Evolutionary conservation across 441 rosid genomes (phyloP), one percentile per base, ranked within the genome.

Genomic region (Metrosideros polymorpha): DNA sequence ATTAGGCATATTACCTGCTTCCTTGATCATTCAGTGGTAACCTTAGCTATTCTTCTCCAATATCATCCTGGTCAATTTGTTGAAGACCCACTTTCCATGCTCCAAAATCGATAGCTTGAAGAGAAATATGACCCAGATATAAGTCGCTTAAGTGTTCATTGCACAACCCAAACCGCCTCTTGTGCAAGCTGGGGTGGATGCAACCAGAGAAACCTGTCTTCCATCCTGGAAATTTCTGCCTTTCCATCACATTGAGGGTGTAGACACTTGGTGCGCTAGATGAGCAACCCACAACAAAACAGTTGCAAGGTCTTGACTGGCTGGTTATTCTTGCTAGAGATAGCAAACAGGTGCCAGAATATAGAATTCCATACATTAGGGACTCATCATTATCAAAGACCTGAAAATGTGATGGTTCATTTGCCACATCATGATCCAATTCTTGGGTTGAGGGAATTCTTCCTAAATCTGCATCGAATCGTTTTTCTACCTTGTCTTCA

Each of bases 181-280:
- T 91, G 87, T 96, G 95, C 91, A 97, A 88, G 90, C 97, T 94
- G 82, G 99, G 96, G 90, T 93, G 99, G 59, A 97, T 95, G 89
- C 94, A 94, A 90, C 91, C 90, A 32, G 97, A 85, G 91, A 97
- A 96, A 55, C 99, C 99, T 4, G 99, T 96, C 89, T 93, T 95
- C 99, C 99, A 97, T 52, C 95, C 97, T 3, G 99, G 98, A 91
- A 96, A 97, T 88, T 91, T 95, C 93, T 97, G 99, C 53, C 97
- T 93, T 88, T 96, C 97, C 99, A 97, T 95, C 86, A 93, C 99
- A 91, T 95, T 95, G 66, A 95, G 89, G 66, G 94, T 93, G 87
- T 96, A 96, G 86, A 97, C 97, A 87, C 93, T 83, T 25, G 94
- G 96, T 71, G 99, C 99, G 85, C 94, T 92, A 56, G 87, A 89